Percentiles rank a stretch among this genome's conserved stretches.
These are phyloP conservation scores for Aspergillus sp. DNA, from an alignment of 2,329 filamentous ascomycete species.

Conservation along the genomic window DNA sequence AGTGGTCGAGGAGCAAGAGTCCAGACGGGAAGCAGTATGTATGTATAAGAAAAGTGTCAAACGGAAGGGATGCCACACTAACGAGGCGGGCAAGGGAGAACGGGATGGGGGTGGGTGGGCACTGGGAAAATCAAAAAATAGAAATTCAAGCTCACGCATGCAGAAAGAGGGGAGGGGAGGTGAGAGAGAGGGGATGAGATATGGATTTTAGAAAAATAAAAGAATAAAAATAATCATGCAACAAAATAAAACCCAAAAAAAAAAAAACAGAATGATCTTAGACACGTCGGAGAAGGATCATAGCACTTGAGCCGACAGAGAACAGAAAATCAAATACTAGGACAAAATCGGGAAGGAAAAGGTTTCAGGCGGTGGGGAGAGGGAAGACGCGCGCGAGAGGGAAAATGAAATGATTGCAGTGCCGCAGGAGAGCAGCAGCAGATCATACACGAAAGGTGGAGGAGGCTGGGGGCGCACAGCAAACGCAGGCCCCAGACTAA, in stretches of 20 bases:
- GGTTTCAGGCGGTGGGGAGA: slow-evolving; percentile 14
- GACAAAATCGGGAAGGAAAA: slow-evolving; percentile 16
- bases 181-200: slow-evolving; percentile 12
- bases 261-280: slow-evolving; percentile 18
- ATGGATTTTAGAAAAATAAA: slow-evolving; percentile 19
- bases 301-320: slow-evolving; percentile 9
- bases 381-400: slow-evolving; percentile 1
- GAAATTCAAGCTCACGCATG: slow-evolving; percentile 24
- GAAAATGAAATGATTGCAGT: slow-evolving; percentile 14
- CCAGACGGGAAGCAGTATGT: slow-evolving; percentile 8
- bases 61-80: slow-evolving; percentile 23
- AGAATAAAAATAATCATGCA: slow-evolving; percentile 16
- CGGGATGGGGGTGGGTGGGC: slow-evolving; percentile 1
- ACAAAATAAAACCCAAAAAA: slow-evolving; percentile 24
- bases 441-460: slow-evolving; percentile 29
- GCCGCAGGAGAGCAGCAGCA: slow-evolving; percentile 17
- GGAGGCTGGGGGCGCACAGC: slow-evolving; percentile 21
- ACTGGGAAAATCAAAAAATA: slow-evolving; percentile 15
- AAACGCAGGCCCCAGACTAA: slow-evolving; percentile 20
- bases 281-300: slow-evolving; percentile 12
- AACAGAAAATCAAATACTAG: slow-evolving; percentile 19
- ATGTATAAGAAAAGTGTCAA: slow-evolving; percentile 26
- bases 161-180: slow-evolving; percentile 20
- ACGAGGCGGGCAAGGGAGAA: slow-evolving; percentile 30
- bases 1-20: slow-evolving; percentile 1